Conservation (phyloP, 2,329 filamentous ascomycete species). For the Ophiostoma sp. region DNA sequence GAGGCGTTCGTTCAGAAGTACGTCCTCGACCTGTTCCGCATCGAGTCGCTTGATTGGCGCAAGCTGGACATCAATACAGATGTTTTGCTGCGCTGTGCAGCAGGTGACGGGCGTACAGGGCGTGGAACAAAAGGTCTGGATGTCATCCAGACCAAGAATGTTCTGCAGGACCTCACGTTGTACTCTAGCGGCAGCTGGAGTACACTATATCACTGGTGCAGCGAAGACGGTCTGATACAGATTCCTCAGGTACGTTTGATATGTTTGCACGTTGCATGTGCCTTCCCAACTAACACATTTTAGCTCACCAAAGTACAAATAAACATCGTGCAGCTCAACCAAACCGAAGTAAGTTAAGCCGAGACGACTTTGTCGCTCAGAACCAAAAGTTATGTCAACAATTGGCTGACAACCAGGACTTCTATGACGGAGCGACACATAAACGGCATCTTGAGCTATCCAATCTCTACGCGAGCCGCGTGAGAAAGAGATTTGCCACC, state of each 20-base stretch:
- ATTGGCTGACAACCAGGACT: not conserved
- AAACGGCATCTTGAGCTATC: not conserved
- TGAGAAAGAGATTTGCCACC: not conserved
- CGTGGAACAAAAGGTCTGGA: not conserved
- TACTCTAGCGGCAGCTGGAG: slow-evolving; percentile 22
- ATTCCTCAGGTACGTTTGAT: not conserved
- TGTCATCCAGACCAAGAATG: not conserved
- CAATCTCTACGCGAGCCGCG: not conserved
- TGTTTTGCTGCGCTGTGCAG: not conserved
- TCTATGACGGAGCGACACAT: not conserved
- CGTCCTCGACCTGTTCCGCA: slow-evolving; percentile 17
- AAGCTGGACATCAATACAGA: slow-evolving; percentile 21
- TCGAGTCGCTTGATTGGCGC: slow-evolving; percentile 21
- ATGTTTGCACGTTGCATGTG: not conserved
- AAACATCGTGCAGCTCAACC: slow-evolving; percentile 2
- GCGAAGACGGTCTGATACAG: slow-evolving; percentile 5
- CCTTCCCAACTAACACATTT: not conserved
- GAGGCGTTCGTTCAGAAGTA: slow-evolving; percentile 17
- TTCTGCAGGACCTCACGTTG: not conserved
- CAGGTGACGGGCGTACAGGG: not conserved
- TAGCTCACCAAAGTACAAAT: not conserved
- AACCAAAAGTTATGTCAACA: too few relatives aligned
- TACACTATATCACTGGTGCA: slow-evolving; percentile 21
- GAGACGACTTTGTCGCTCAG: too few relatives aligned
- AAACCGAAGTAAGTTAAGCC: not conserved